Base-by-base conservation (phyloP, 176 grass and related monocot species). In the Triticum urartu region DNA sequence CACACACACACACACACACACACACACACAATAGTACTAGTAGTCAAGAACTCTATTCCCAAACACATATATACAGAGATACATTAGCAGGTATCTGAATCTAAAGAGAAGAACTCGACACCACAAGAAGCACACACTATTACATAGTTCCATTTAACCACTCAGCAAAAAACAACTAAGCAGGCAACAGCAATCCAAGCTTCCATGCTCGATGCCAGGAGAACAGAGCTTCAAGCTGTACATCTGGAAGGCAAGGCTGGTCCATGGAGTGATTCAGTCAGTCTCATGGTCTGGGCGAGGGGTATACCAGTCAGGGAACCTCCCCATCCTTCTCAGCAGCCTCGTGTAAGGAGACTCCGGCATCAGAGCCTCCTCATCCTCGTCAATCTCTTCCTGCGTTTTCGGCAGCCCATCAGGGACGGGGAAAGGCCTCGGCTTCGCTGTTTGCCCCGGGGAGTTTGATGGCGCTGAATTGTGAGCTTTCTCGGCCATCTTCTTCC, bases 351-450 rank as follows among this genome's bases (percentile, higher is more conserved):
- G 6, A 21, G 95, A 95, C 1, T 89, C 91, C 0, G 91, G 93
- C 96, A 98, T 92, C 59, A 86, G 69, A 6, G 83, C 91, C 36
- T 84, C 82, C 26, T 91, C 90, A 79, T 94, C 93, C 59, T 98
- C 93, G 0, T 90, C 86, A 1, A 98, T 85, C 63, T 98, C 96
- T 81, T 98, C 83, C 13, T 75, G 72, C 0, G 93, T 92, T 74
- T 95, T 93, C 2, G 93, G 91, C 36, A 98, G 52, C 28, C 91
- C 91, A 4, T 95, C 95, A 6, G 93, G 93, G n/a, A 98, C 65
- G 1, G 90, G 95, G 75, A 78, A 95, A 52, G 83, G 90, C 11
- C 65, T 82, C 38, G 80, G 68, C 72, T 85, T 86, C 17, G 20
- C 14, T 21, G 78, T 59, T 65, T 87, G 64, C 21, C 20, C 68